These are phyloP conservation scores for Calonectria leucothoes DNA, from an alignment of 2,329 filamentous ascomycete genomes.

Conservation along the genomic window DNA sequence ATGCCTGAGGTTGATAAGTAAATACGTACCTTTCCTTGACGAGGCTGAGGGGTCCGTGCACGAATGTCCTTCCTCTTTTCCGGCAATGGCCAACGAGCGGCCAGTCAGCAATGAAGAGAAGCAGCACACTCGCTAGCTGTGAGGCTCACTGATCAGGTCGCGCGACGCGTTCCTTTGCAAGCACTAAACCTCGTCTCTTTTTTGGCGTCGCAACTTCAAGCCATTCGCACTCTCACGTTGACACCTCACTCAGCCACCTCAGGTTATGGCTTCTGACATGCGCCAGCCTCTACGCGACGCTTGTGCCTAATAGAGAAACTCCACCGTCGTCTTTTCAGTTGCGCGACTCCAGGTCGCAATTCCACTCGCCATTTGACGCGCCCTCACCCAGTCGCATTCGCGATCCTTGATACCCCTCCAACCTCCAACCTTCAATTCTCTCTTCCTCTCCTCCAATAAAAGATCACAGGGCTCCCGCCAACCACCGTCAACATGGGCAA, in stretches of 20 bases:
- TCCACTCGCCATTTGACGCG: conserved; percentile 37
- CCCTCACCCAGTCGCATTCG: conserved; percentile 33
- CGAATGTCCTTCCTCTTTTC: neutral
- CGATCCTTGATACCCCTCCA: conserved; percentile 32
- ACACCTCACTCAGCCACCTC: conserved; percentile 8
- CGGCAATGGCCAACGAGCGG: neutral
- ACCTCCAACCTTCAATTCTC: conserved; percentile 19
- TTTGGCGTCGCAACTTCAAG: conserved; percentile 31
- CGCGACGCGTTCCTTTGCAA: conserved; percentile 40
- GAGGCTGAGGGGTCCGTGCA: neutral
- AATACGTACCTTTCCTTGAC: neutral
- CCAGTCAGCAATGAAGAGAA: conserved; percentile 9
- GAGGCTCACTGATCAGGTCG: conserved; percentile 28
- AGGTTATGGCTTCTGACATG: conserved; percentile 7
- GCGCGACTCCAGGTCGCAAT: conserved; percentile 34
- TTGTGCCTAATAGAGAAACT: conserved; percentile 9
- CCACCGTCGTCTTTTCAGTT: conserved; percentile 9
- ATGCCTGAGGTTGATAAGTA: neutral
- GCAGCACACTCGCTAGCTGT: conserved; percentile 5
- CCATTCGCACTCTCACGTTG: conserved; percentile 10
- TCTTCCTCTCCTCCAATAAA: conserved; percentile 17
- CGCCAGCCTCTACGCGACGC: conserved; percentile 21
- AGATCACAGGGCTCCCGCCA: conserved; percentile 30
- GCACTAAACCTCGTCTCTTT: conserved; percentile 28
- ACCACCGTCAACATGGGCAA: conserved; percentile 81